Percentiles rank a stretch among this genome's conserved stretches.
phyloP scores from a whole-genome alignment of 1,284 basidiomycete genomes.

The Rhodotorula mucilaginosa region DNA sequence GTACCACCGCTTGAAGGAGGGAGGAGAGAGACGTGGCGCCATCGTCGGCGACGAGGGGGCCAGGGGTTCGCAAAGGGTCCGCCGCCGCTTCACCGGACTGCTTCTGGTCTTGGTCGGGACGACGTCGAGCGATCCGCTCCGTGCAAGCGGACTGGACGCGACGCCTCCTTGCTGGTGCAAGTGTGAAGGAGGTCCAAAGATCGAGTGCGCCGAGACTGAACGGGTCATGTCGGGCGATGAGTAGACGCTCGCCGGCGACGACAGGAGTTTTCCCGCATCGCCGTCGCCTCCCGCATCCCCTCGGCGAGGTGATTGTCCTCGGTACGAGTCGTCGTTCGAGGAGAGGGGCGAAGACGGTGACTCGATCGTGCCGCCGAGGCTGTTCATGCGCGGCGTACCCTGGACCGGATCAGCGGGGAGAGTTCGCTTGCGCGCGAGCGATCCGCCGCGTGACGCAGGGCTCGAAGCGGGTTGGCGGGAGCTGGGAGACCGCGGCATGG shows the following conservation, averaged over 20 bases:
- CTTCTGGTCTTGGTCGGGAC: background rate
- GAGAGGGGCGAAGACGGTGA: too few species aligned
- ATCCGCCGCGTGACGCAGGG: too few species aligned
- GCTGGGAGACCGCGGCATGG: too few species aligned
- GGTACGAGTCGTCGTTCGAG: too few species aligned
- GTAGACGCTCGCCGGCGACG: slow-evolving; percentile 30
- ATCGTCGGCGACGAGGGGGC: background rate
- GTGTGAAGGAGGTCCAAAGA: slow-evolving; percentile 13
- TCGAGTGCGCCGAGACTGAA: slow-evolving; percentile 19
- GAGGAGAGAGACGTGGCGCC: background rate
- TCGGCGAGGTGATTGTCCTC: too few species aligned
- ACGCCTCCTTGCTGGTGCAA: background rate
- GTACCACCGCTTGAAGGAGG: background rate
- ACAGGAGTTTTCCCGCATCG: slow-evolving; percentile 5
- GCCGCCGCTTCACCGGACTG: background rate
- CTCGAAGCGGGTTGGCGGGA: too few species aligned
- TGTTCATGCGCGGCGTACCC: too few species aligned
- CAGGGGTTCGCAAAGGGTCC: too few species aligned
- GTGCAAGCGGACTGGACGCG: slow-evolving; percentile 7
- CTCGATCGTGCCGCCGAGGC: too few species aligned
- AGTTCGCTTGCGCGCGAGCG: too few species aligned
- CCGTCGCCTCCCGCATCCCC: too few species aligned
- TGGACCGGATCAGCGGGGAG: too few species aligned
- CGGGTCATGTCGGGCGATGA: slow-evolving; percentile 32
- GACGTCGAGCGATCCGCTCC: background rate